Evolutionary conservation across 2,329 filamentous ascomycete genomes (phyloP).

Genomic region (Dothideomycetidae sp.): DNA sequence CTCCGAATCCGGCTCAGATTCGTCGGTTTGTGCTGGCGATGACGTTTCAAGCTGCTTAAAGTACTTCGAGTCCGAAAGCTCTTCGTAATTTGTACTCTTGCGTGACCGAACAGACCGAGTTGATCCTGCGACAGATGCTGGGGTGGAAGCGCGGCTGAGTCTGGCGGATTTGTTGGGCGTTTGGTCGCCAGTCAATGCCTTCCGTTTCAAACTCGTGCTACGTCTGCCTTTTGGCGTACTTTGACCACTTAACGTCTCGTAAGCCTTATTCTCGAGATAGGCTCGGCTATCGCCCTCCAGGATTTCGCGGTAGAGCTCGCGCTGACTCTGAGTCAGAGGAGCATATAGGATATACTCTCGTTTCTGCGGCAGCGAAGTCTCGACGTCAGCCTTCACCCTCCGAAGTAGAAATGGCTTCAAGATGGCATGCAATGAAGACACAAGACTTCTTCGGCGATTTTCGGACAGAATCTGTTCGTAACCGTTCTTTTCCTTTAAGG

Average conservation of each 20-base stretch:
- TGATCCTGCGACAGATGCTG: constrained; percentile 34
- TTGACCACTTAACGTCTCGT: constrained; percentile 45
- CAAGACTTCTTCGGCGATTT: constrained; percentile 59
- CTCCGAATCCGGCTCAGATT: constrained; percentile 27
- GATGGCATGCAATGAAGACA: constrained; percentile 83
- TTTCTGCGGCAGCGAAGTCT: constrained; percentile 83
- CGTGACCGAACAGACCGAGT: constrained; percentile 37
- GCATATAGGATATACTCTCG: constrained; percentile 92
- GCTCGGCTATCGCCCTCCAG: constrained; percentile 36
- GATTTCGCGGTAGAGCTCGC: constrained; percentile 77
- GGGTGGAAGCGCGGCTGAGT: constrained; percentile 62
- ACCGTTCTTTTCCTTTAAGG: constrained; percentile 67
- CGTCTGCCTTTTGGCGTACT: constrained; percentile 35
- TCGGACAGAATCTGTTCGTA: constrained; percentile 69
- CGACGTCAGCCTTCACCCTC: constrained; percentile 84
- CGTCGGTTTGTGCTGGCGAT: constrained; percentile 27
- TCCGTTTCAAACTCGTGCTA: constrained; percentile 43
- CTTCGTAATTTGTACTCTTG: constrained; percentile 47
- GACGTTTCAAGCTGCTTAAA: constrained; percentile 63
- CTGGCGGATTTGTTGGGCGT: constrained; percentile 57
- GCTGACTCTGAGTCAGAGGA: constrained; percentile 78
- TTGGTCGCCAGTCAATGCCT: constrained; percentile 28
- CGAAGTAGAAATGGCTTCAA: constrained; percentile 81
- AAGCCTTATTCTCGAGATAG: constrained; percentile 61
- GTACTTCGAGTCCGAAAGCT: constrained; percentile 71